Conservation (phyloP, 2,329 filamentous ascomycete species). For the Cytospora piceicola region DNA sequence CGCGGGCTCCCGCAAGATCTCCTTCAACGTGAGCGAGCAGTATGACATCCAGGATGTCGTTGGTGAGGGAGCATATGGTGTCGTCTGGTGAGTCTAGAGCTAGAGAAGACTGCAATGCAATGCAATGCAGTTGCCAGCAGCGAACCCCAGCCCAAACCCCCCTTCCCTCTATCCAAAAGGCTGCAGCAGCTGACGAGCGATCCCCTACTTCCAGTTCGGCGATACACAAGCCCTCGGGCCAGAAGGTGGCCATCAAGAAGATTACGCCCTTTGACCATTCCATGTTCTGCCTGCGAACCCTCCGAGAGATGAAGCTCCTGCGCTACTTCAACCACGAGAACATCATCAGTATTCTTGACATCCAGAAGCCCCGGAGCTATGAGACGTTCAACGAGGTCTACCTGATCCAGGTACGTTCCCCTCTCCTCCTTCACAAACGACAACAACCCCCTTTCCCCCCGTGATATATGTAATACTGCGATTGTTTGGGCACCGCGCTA, state of each 20-base stretch:
- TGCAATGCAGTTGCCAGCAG: not conserved
- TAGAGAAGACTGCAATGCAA: no score
- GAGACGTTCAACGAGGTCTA: conserved; percentile 98
- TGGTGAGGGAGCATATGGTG: conserved; percentile 96
- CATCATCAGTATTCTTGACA: conserved; percentile 99
- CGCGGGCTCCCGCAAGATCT: conserved; percentile 85
- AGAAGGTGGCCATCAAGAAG: conserved; percentile 99
- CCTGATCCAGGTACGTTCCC: conserved; percentile 79
- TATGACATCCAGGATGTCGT: conserved; percentile 99
- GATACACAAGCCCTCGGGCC: conserved; percentile 94
- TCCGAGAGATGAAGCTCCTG: conserved; percentile 98
- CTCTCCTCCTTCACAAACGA: no score
- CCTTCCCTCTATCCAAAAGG: not conserved
- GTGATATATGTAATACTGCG: not conserved
- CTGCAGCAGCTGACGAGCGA: conserved; percentile 15
- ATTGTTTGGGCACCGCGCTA: not conserved
- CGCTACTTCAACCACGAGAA: conserved; percentile 99
- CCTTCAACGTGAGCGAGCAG: conserved; percentile 99
- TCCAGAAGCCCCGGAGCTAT: conserved; percentile 96
- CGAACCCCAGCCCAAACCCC: not conserved
- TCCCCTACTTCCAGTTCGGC: conserved; percentile 70
- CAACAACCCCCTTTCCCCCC: no score
- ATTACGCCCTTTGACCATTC: conserved; percentile 99
- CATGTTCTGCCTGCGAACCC: conserved; percentile 95
- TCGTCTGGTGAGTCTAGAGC: conserved; percentile 78